A percentile compares a stretch with the other conserved stretches of the same genome.
Conservation (phyloP, 2,329 filamentous ascomycete genomes). For the Pseudogymnoascus sp. region DNA sequence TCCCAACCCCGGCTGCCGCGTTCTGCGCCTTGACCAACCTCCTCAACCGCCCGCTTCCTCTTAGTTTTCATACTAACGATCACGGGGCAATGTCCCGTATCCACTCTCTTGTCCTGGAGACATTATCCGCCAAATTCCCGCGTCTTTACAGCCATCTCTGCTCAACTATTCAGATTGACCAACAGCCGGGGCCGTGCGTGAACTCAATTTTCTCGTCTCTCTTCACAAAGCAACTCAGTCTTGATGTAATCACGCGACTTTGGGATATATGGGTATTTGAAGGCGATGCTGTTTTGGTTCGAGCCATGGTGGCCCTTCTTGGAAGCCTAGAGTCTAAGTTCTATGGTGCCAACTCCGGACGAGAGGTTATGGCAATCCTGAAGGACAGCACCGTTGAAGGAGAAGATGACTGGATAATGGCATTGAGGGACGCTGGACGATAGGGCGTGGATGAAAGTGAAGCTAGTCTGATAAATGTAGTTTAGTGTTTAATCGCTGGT, state of each 20-base stretch:
- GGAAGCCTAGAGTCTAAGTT: conserved; percentile 41
- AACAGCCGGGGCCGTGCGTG: conserved; percentile 45
- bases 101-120: conserved; percentile 60
- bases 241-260: conserved; percentile 62
- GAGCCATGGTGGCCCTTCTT: conserved; percentile 62
- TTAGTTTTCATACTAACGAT: conserved; percentile 68
- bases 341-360: conserved; percentile 31
- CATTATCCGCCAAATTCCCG: conserved; percentile 54
- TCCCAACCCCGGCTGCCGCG: conserved; percentile 51
- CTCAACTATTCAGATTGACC: conserved; percentile 24
- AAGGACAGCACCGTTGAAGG: neutral
- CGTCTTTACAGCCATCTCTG: conserved; percentile 54
- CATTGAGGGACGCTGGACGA: conserved; percentile 9
- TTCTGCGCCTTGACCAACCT: conserved; percentile 70
- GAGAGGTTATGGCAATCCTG: conserved; percentile 7
- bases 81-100: conserved; percentile 57
- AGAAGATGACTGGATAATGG: neutral
- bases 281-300: conserved; percentile 61
- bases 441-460: neutral
- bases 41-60: conserved; percentile 63
- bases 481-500: conserved; percentile 10
- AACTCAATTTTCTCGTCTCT: conserved; percentile 52
- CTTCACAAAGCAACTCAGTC: conserved; percentile 52
- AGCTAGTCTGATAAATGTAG: neutral
- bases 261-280: conserved; percentile 83